phyloP scores from a whole-genome alignment of 768 basidiomycete species.

The Lactifluus subvellereus region DNA sequence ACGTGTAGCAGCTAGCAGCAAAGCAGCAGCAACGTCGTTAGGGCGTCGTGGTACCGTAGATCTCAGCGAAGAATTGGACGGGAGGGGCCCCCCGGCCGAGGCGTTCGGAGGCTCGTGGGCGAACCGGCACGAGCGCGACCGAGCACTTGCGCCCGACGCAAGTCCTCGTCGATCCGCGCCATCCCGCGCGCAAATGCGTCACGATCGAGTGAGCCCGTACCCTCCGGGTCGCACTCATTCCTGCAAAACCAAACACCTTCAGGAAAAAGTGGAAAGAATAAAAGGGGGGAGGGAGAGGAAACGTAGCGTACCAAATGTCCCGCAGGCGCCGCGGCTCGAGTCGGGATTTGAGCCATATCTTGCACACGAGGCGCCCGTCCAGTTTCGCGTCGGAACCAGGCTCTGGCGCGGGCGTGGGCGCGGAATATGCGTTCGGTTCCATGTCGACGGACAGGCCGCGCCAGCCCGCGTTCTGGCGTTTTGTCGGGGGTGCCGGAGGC shows the following conservation, averaged over 20 bases:
- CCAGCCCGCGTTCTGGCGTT: conserved; percentile 61
- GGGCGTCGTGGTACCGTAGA: not conserved
- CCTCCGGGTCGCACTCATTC: conserved; percentile 56
- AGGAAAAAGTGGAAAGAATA: not conserved
- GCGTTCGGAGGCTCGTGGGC: not conserved
- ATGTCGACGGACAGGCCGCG: conserved; percentile 60
- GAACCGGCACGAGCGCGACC: conserved; percentile 9
- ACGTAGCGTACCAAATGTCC: conserved; percentile 53
- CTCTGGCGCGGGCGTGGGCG: conserved; percentile 26
- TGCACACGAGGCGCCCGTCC: conserved; percentile 47
- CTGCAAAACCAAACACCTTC: conserved; percentile 31
- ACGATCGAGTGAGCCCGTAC: conserved; percentile 48
- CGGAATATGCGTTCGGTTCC: conserved; percentile 37
- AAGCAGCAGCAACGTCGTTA: not conserved
- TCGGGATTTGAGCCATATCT: conserved; percentile 55
- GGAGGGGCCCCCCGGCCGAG: not conserved
- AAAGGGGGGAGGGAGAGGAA: no score
- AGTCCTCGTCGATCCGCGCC: conserved; percentile 77
- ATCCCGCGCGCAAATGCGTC: conserved; percentile 66
- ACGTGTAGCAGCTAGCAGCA: conserved; percentile 8
- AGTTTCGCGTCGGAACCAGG: conserved; percentile 41
- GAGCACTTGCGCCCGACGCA: conserved; percentile 44
- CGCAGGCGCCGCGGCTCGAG: conserved; percentile 44
- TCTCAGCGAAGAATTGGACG: conserved; percentile 19
- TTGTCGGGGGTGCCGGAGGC: conserved; percentile 36